Conservation (phyloP, 306 rosid species). For the Rubus parviflorus region DNA sequence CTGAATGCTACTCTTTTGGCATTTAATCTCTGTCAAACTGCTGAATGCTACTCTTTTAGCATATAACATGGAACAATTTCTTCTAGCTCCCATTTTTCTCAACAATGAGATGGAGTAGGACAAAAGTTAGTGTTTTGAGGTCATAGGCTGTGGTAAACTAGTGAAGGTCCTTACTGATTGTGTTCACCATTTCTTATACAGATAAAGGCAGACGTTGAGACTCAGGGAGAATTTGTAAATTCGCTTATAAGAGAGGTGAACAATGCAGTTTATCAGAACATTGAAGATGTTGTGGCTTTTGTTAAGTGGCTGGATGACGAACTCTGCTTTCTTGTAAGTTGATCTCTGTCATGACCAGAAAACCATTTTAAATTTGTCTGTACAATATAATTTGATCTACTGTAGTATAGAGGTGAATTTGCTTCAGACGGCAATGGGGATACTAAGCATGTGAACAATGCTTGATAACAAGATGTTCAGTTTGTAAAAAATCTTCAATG, state of each 20-base stretch:
- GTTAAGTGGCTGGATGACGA: constrained; percentile 99
- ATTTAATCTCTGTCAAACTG: not conserved
- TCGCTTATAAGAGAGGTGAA: constrained; percentile 92
- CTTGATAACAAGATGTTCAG: not conserved
- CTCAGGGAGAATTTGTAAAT: constrained; percentile 97
- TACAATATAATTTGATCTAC: not conserved
- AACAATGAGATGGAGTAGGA: not conserved
- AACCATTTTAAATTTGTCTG: not conserved
- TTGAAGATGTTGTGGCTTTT: constrained; percentile 90
- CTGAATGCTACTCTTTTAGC: not conserved
- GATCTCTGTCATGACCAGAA: not conserved
- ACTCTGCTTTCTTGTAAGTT: constrained; percentile 95
- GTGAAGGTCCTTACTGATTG: constrained; percentile 19
- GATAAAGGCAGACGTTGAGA: constrained; percentile 96
- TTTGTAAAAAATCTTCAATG: not conserved
- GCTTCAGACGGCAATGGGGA: not conserved
- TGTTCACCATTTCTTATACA: constrained; percentile 33
- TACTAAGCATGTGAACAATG: not conserved
- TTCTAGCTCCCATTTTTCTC: not conserved
- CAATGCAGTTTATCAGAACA: constrained; percentile 72
- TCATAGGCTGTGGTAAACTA: not conserved
- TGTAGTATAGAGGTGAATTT: not conserved
- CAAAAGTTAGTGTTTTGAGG: not conserved
- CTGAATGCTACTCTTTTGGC: not conserved
- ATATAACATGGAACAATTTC: not conserved